These are phyloP conservation scores for Monosporascus sp. DNA, from an alignment of 2,329 filamentous ascomycete species.

Conservation along the genomic window DNA sequence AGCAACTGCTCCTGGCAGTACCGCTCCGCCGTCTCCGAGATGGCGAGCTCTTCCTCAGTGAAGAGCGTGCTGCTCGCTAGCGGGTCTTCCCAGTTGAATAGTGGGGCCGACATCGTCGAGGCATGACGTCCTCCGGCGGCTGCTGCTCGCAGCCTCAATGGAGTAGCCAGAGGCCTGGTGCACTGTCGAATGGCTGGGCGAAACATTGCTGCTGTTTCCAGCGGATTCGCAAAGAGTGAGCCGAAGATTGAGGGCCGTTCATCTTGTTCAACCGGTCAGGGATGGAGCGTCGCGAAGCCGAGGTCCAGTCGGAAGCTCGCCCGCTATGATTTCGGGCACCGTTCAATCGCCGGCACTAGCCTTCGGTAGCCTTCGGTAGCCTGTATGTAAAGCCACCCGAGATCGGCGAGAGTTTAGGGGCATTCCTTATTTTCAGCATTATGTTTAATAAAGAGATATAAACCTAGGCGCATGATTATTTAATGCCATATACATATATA, in stretches of 20 bases:
- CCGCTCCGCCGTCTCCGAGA: conserved; percentile 82
- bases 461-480: too few relatives aligned
- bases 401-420: too few relatives aligned
- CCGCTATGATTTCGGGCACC: too few relatives aligned
- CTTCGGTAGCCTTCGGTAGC: too few relatives aligned
- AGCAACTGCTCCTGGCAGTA: conserved; percentile 90
- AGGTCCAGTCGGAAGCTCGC: neutral
- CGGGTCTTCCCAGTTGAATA: conserved; percentile 91
- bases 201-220: conserved; percentile 17
- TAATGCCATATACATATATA: too few relatives aligned
- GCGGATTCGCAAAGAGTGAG: conserved; percentile 6
- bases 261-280: conserved; percentile 4
- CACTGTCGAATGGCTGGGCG: conserved; percentile 17
- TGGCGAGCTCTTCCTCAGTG: conserved; percentile 86
- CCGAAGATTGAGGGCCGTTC: conserved; percentile 3
- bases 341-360: too few relatives aligned
- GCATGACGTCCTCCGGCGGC: neutral
- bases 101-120: conserved; percentile 9
- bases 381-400: too few relatives aligned
- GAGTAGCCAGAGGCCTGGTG: conserved; percentile 10
- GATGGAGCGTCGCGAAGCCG: neutral
- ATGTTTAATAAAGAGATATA: too few relatives aligned
- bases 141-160: conserved; percentile 9
- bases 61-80: conserved; percentile 68
- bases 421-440: too few relatives aligned